A percentile compares a stretch with the other conserved stretches of the same genome.
Evolutionary conservation across 176 grass and related monocot species (phyloP).

Genomic region (Zea luxurians): DNA sequence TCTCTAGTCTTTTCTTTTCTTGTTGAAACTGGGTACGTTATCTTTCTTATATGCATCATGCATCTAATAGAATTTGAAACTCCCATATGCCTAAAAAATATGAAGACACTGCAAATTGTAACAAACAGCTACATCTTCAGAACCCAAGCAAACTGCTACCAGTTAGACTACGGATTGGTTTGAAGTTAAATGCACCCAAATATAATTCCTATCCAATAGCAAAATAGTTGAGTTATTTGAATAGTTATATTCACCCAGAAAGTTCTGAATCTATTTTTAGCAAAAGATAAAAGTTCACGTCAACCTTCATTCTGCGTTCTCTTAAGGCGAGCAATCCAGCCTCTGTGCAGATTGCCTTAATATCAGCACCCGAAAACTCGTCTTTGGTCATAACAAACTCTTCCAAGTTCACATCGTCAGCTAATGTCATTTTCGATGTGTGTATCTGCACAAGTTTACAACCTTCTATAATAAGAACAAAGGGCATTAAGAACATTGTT

Average conservation of each 20-base stretch:
- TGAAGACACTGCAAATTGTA: not conserved
- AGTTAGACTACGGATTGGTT: not conserved
- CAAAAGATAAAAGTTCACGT: not conserved
- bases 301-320: conserved; percentile 85
- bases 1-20: not conserved
- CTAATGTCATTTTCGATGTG: conserved; percentile 80
- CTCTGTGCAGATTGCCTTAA: conserved; percentile 88
- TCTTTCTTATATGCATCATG: not conserved
- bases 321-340: conserved; percentile 84
- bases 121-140: not conserved
- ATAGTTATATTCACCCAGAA: not conserved
- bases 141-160: not conserved
- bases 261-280: not conserved
- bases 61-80: not conserved
- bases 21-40: not conserved
- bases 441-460: conserved; percentile 62
- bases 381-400: conserved; percentile 94
- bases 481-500: not conserved
- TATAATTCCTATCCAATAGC: not conserved
- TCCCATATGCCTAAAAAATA: not conserved
- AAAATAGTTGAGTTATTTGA: not conserved
- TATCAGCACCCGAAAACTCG: conserved; percentile 82
- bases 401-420: conserved; percentile 88
- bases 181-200: not conserved
- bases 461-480: conserved; percentile 6